Evolutionary conservation across 2,329 filamentous ascomycete species (phyloP).

Genomic region (Dichotomopilus funicola): DNA sequence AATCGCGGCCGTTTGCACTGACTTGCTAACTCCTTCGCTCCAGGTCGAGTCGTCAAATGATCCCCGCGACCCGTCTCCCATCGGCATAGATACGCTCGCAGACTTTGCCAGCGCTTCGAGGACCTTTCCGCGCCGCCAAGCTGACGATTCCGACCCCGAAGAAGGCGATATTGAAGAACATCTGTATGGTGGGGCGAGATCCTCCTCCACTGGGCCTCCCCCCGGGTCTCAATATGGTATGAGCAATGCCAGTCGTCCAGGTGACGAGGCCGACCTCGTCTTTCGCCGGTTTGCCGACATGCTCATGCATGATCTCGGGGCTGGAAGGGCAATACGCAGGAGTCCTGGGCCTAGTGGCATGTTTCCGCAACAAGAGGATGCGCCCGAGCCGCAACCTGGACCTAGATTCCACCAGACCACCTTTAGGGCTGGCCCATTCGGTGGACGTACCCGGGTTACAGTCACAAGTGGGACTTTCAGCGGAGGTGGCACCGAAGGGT

Average conservation of each 20-base stretch:
- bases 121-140: constrained; percentile 11
- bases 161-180: constrained; percentile 53
- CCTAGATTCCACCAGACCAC: constrained; percentile 32
- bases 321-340: constrained; percentile 10
- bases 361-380: constrained; percentile 1
- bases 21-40: constrained; percentile 15
- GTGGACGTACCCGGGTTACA: constrained; percentile 38
- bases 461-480: constrained; percentile 28
- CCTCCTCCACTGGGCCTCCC: not conserved
- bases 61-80: constrained; percentile 42
- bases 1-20: not conserved
- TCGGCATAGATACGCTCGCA: constrained; percentile 2
- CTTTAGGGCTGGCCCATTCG: constrained; percentile 31
- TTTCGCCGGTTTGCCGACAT: constrained; percentile 40
- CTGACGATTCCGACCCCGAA: constrained; percentile 50
- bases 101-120: constrained; percentile 3
- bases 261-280: constrained; percentile 30
- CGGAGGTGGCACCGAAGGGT: not conserved
- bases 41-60: constrained; percentile 54
- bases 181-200: constrained; percentile 22
- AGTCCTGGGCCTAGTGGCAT: not conserved
- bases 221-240: not conserved
- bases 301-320: constrained; percentile 34
- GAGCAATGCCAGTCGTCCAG: not conserved
- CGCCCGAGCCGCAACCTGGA: not conserved